phyloP scores from a whole-genome alignment of 2,329 filamentous ascomycete genomes.

The Aspergillaceae sp. region DNA sequence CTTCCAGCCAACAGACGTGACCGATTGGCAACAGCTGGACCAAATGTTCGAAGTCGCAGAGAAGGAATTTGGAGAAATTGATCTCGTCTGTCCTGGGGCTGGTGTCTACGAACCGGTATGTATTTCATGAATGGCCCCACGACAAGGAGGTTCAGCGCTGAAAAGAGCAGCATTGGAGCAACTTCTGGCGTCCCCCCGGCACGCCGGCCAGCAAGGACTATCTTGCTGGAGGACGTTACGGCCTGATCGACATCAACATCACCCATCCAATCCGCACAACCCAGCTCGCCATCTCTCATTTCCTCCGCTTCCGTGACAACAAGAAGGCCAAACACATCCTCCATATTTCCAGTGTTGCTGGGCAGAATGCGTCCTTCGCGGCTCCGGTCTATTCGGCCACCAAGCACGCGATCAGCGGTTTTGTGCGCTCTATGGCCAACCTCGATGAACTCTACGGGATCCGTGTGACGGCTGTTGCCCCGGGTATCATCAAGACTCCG shows the following conservation, averaged over 20 bases:
- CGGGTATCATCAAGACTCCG: conserved; percentile 53
- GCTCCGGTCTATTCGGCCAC: conserved; percentile 42
- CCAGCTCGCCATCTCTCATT: conserved; percentile 43
- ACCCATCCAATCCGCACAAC: conserved; percentile 46
- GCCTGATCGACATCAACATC: conserved; percentile 43
- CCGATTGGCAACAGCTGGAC: conserved; percentile 42
- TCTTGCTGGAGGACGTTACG: conserved; percentile 34
- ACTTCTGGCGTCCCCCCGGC: conserved; percentile 44
- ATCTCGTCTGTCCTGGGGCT: conserved; percentile 41
- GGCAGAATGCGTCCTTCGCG: conserved; percentile 30
- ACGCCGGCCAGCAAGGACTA: conserved; percentile 35
- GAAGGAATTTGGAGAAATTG: conserved; percentile 39
- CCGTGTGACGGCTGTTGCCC: conserved; percentile 52
- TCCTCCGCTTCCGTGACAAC: conserved; percentile 26
- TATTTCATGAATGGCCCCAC: background rate
- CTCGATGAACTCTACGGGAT: conserved; percentile 46
- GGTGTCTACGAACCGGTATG: conserved; percentile 38
- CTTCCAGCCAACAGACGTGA: conserved; percentile 42
- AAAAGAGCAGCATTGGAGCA: conserved; percentile 34
- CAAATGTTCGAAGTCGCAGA: conserved; percentile 43
- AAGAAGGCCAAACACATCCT: conserved; percentile 36
- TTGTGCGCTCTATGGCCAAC: conserved; percentile 42
- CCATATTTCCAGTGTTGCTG: conserved; percentile 43
- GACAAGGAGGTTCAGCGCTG: background rate
- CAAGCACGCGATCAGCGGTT: conserved; percentile 42